These are phyloP conservation scores for Aquanectria penicillioides DNA, from an alignment of 2,329 filamentous ascomycete species.

Conservation along the genomic window DNA sequence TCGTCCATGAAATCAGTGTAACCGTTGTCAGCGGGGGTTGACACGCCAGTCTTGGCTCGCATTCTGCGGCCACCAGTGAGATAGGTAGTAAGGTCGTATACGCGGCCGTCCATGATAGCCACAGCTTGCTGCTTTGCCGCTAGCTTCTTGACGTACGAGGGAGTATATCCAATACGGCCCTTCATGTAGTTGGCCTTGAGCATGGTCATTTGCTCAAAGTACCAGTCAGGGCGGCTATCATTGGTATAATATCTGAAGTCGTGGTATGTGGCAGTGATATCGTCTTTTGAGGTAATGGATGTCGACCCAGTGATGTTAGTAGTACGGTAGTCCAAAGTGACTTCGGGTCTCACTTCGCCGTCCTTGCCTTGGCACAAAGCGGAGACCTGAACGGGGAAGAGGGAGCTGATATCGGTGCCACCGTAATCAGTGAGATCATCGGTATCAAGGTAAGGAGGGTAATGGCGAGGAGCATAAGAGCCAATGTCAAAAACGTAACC, in stretches of 20 bases:
- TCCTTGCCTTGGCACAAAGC: slow-evolving; percentile 85
- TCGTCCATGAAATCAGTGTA: slow-evolving; percentile 84
- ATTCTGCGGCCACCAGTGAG: slow-evolving; percentile 77
- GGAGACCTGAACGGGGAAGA: slow-evolving; percentile 95
- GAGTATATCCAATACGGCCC: slow-evolving; percentile 85
- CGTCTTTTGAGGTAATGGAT: slow-evolving; percentile 70
- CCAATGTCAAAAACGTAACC: slow-evolving; percentile 89
- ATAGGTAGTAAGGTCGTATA: slow-evolving; percentile 93
- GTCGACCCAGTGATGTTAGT: slow-evolving; percentile 79
- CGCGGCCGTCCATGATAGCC: slow-evolving; percentile 78
- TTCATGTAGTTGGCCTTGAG: slow-evolving; percentile 84
- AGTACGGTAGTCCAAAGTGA: slow-evolving; percentile 85
- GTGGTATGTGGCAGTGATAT: slow-evolving; percentile 84
- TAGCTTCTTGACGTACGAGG: slow-evolving; percentile 78
- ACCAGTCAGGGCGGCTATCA: slow-evolving; percentile 90
- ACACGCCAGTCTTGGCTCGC: slow-evolving; percentile 63
- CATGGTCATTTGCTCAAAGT: slow-evolving; percentile 84
- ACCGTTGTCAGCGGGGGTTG: slow-evolving; percentile 55
- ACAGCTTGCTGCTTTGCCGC: slow-evolving; percentile 73
- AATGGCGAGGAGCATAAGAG: slow-evolving; percentile 79
- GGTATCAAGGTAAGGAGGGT: slow-evolving; percentile 66
- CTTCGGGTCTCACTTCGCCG: slow-evolving; percentile 71
- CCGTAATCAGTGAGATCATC: slow-evolving; percentile 80
- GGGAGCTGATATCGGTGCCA: slow-evolving; percentile 83
- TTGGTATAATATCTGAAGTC: slow-evolving; percentile 90